Conservation (phyloP, 2,329 filamentous ascomycete species). For the Phoma sp. region DNA sequence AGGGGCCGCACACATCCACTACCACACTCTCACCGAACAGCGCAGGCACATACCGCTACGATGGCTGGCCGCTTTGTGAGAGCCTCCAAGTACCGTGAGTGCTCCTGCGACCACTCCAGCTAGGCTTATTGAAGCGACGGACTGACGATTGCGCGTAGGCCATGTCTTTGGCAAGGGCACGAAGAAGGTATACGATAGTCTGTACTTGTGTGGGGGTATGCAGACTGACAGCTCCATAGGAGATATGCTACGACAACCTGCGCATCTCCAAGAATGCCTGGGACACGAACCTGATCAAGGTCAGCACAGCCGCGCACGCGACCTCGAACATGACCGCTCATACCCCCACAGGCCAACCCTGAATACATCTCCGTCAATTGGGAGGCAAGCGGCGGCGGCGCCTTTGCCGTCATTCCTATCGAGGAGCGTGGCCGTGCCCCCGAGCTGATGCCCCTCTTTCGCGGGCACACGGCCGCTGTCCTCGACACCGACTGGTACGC, state of each 20-base stretch:
- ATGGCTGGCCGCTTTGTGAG: constrained; percentile 78
- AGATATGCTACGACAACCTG: constrained; percentile 98
- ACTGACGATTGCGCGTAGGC: constrained; percentile 62
- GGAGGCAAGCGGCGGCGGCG: constrained; percentile 94
- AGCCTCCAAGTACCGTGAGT: constrained; percentile 74
- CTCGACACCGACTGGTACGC: constrained; percentile 93
- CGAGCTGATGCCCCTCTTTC: constrained; percentile 91
- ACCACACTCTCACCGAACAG: constrained; percentile 1
- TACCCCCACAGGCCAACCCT: constrained; percentile 76
- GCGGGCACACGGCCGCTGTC: constrained; percentile 93
- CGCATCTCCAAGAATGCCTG: constrained; percentile 98
- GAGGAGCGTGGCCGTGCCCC: constrained; percentile 89
- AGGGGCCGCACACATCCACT: constrained; percentile 10
- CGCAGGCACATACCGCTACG: constrained; percentile 15
- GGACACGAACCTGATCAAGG: constrained; percentile 99
- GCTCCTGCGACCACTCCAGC: constrained; percentile 26
- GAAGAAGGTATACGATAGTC: constrained; percentile 67
- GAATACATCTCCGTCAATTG: constrained; percentile 98
- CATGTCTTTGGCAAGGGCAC: constrained; percentile 97
- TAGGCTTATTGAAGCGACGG: constrained; percentile 32
- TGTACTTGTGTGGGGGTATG: neutral
- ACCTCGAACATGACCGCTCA: constrained; percentile 40
- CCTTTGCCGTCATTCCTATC: constrained; percentile 93
- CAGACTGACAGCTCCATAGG: constrained; percentile 54
- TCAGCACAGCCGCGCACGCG: constrained; percentile 54